phyloP scores from a whole-genome alignment of 2,329 filamentous ascomycete genomes.

The Fusarium sp. region DNA sequence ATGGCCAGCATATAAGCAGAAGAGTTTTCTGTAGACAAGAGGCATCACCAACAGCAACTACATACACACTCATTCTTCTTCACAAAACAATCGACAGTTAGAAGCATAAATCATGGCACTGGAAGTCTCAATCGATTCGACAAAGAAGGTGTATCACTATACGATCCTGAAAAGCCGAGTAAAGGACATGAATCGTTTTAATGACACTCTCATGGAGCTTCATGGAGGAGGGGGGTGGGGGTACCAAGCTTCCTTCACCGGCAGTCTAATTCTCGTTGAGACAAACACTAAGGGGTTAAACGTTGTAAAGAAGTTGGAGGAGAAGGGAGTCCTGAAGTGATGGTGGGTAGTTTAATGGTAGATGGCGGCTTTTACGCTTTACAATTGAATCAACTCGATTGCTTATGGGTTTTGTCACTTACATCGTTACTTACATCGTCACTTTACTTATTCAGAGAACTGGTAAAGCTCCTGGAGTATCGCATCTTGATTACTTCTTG shows the following conservation, averaged over 20 bases:
- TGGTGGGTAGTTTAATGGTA: neutral
- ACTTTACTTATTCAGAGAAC: too few species aligned
- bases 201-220: neutral
- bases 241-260: too few species aligned
- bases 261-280: neutral
- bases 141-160: neutral
- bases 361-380: too few species aligned
- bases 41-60: neutral
- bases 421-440: neutral
- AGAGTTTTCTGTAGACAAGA: neutral
- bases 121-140: rapidly evolving
- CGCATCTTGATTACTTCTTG: too few species aligned
- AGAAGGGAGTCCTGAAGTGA: neutral
- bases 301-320: neutral
- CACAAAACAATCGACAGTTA: neutral
- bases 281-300: neutral
- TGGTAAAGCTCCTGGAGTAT: too few species aligned
- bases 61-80: neutral
- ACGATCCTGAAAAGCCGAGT: neutral
- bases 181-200: neutral
- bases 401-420: neutral
- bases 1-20: neutral
- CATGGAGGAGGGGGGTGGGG: neutral
- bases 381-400: neutral
- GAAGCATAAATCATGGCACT: neutral